Evolutionary conservation across 768 basidiomycete genomes (phyloP).

Genomic region (Amanita rubescens): DNA sequence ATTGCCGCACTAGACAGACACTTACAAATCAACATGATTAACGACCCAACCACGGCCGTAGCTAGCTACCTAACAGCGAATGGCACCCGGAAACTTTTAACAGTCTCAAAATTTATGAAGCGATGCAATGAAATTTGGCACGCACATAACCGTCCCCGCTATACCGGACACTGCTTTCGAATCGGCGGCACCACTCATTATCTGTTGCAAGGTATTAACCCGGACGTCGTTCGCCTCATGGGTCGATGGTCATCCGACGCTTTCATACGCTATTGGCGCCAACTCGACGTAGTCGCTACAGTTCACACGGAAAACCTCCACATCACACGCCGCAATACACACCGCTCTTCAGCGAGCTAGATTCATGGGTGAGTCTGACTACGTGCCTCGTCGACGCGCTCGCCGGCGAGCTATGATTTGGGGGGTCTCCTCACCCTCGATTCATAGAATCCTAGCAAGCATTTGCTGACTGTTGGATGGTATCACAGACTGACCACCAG

Average conservation of each 20-base stretch:
- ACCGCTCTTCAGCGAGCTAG: background rate
- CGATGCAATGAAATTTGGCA: conserved; percentile 23
- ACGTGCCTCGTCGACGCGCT: background rate
- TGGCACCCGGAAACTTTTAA: conserved; percentile 9
- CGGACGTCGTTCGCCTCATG: conserved; percentile 23
- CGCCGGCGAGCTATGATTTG: background rate
- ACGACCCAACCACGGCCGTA: conserved; percentile 8
- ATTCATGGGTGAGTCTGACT: background rate
- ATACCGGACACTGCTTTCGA: conserved; percentile 24
- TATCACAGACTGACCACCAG: background rate
- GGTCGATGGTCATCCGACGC: conserved; percentile 27
- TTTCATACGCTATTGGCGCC: conserved; percentile 27
- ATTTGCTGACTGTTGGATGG: background rate
- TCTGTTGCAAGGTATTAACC: conserved; percentile 20
- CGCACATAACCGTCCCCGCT: conserved; percentile 6
- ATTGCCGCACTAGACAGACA: conserved; percentile 12
- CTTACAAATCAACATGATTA: conserved; percentile 8
- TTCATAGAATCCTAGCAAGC: background rate
- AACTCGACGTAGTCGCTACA: conserved; percentile 15
- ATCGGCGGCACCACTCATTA: conserved; percentile 30
- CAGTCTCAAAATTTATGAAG: conserved; percentile 12
- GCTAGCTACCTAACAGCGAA: conserved; percentile 1
- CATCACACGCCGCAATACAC: background rate
- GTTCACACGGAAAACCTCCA: conserved; percentile 5
- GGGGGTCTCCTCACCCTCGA: background rate